A percentile compares a stretch with the other conserved stretches of the same genome.
Evolutionary conservation across 2,329 filamentous ascomycete genomes (phyloP).

Genomic region (Aciculosporium take): DNA sequence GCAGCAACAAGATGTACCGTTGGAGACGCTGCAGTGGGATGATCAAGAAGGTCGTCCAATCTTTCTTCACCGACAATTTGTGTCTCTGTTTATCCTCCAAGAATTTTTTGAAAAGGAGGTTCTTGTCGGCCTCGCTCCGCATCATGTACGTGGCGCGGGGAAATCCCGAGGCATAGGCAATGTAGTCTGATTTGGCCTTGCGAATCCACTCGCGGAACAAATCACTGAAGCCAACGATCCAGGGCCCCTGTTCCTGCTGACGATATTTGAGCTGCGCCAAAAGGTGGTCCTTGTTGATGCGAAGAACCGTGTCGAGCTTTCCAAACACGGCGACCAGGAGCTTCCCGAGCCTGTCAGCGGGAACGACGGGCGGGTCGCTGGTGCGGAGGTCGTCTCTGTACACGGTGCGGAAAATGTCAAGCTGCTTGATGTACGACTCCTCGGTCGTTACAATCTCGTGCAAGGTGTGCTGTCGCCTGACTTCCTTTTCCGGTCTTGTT

Average conservation of each 20-base stretch:
- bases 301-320: conserved; percentile 74
- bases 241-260: conserved; percentile 92
- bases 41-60: conserved; percentile 92
- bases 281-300: conserved; percentile 84
- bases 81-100: conserved; percentile 67
- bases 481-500: conserved; percentile 64
- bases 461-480: conserved; percentile 83
- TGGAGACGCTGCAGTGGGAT: conserved; percentile 85
- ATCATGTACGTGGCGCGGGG: conserved; percentile 73
- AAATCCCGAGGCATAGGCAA: conserved; percentile 82
- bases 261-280: conserved; percentile 90
- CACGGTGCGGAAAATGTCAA: conserved; percentile 71
- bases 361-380: conserved; percentile 67
- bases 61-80: conserved; percentile 65
- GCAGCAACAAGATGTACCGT: conserved; percentile 71
- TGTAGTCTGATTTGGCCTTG: conserved; percentile 76
- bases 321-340: conserved; percentile 84
- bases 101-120: conserved; percentile 76
- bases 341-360: conserved; percentile 59
- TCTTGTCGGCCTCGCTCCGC: conserved; percentile 69
- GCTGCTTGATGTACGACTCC: conserved; percentile 76
- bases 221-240: conserved; percentile 86
- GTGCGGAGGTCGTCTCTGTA: conserved; percentile 69
- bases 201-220: conserved; percentile 98
- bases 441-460: conserved; percentile 94